Conservation (phyloP, 371 early-diverging fungal species). For the Haplosporangium sp. region DNA sequence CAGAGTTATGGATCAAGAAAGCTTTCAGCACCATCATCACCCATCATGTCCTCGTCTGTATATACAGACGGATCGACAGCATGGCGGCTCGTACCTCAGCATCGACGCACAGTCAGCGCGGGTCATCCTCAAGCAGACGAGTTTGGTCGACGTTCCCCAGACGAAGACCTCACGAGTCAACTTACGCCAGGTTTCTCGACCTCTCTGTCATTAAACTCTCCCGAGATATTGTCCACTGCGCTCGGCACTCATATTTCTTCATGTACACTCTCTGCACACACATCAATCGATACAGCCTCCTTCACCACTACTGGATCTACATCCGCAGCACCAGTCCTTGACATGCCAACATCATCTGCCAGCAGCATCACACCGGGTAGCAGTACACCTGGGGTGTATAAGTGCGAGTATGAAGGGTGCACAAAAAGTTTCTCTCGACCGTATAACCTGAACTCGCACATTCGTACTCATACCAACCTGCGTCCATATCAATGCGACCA, state of each 20-base stretch:
- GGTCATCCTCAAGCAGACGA: constrained; percentile 12
- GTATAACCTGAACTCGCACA: constrained; percentile 80
- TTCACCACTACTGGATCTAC: neutral
- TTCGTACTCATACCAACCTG: constrained; percentile 73
- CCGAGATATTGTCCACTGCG: constrained; percentile 1
- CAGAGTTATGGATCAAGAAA: constrained; percentile 7
- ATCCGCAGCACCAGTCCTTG: neutral
- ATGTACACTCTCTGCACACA: neutral
- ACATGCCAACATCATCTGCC: neutral
- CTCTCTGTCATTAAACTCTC: constrained; percentile 8
- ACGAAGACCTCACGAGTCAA: constrained; percentile 24
- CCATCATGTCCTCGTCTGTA: constrained; percentile 9
- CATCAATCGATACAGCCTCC: neutral
- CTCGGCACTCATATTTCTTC: neutral
- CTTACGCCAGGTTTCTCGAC: constrained; percentile 19
- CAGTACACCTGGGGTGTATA: constrained; percentile 24
- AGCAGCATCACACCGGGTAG: constrained; percentile 1
- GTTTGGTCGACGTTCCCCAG: constrained; percentile 27
- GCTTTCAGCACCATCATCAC: constrained; percentile 42
- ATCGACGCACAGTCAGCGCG: constrained; percentile 39
- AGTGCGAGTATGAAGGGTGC: constrained; percentile 71
- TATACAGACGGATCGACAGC: neutral
- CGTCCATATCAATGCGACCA: constrained; percentile 72
- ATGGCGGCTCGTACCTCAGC: constrained; percentile 21
- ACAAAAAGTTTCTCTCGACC: constrained; percentile 73